Percentiles rank a stretch among this genome's conserved stretches.
Evolutionary conservation across 306 rosid genomes (phyloP).

Genomic region (Trifolium fragiferum): DNA sequence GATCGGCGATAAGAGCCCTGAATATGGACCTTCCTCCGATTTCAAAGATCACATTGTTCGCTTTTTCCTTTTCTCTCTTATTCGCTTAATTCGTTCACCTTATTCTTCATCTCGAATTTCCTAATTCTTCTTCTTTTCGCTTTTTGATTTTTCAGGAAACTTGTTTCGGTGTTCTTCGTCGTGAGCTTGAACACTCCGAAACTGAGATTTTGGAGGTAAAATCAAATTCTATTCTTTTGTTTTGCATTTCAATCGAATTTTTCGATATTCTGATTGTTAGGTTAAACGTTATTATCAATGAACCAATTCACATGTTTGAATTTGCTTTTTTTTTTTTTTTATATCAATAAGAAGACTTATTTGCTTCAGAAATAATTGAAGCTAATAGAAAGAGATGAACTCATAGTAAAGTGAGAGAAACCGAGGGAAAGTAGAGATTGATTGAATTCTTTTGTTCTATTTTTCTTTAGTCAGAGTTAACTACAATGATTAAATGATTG

Average conservation of each 20-base stretch:
- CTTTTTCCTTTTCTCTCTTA: not conserved
- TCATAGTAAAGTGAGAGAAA: no score
- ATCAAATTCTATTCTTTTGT: conserved; percentile 25
- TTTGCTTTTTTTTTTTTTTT: not conserved
- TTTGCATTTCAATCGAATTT: conserved; percentile 10
- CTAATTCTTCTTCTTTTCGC: conserved; percentile 19
- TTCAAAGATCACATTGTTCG: conserved; percentile 94
- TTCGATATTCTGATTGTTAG: not conserved
- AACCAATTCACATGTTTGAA: not conserved
- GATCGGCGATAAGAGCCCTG: conserved; percentile 87
- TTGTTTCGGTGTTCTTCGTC: conserved; percentile 77
- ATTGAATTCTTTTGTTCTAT: no score
- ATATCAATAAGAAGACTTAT: not conserved
- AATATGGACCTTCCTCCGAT: conserved; percentile 78
- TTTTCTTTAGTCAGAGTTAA: no score
- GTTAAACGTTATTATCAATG: conserved; percentile 13
- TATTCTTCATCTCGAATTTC: not conserved
- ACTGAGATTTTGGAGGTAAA: conserved; percentile 63
- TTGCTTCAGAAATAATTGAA: conserved; percentile 18
- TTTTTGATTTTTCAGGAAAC: conserved; percentile 68
- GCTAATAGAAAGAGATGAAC: no score
- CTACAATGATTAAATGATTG: no score
- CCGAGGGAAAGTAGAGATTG: no score
- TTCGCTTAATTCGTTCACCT: not conserved
- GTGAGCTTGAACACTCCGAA: conserved; percentile 82